Base-by-base conservation (phyloP, 352 stramenopile genomes). In the Globisporangium yorkense region DNA sequence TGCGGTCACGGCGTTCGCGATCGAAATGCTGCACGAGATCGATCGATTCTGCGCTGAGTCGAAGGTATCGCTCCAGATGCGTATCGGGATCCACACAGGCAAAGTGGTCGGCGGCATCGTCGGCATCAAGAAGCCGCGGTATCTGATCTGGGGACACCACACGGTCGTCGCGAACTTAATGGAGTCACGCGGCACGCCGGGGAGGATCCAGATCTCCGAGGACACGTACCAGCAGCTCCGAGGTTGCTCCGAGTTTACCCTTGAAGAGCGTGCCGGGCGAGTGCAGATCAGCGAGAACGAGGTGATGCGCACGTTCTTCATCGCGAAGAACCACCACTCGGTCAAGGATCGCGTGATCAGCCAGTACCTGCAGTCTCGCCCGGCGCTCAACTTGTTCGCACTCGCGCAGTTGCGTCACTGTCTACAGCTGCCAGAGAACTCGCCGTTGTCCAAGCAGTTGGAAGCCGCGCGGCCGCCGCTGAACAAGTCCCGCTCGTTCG, bases 1-100 rank as follows among this genome's bases (percentile, higher is more conserved):
- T 13, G 84, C 82, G 16, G 82, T 94, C 56, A 67, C 85, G 12
- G 82, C 77, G 15, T 94, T 93, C 56, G 86, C 86, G 20, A 72
- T 92, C 45, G 78, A 91, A 51, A 95, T 94, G 80, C 71, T 93
- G n/a, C 81, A 80, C 21, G 86, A 94, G 48, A 91, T 95, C 49
- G 76, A 91, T 7, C 62, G 63, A 9, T 93, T 95, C 57, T 86
- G 77, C n/a, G 62, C 61, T 1, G 67, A 85, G 21, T 65, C 71
- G 27, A 77, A 88, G 16, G 80, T 91, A 8, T 62, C 70, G n/a
- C 58, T 95, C 29, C 79, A 92, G 52, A 93, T 95, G 86, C 82
- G 84, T 1, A 94, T 94, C 54, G 84, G 86, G 2, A 82, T 95
- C 54, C 86, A 95, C 63, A 93, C 79, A 1, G 84, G 86, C 33